Evolutionary conservation across 2,329 filamentous ascomycete species (phyloP), one percentile per base, ranked within the genome.

Genomic region (Thielaviopsis musarum): DNA sequence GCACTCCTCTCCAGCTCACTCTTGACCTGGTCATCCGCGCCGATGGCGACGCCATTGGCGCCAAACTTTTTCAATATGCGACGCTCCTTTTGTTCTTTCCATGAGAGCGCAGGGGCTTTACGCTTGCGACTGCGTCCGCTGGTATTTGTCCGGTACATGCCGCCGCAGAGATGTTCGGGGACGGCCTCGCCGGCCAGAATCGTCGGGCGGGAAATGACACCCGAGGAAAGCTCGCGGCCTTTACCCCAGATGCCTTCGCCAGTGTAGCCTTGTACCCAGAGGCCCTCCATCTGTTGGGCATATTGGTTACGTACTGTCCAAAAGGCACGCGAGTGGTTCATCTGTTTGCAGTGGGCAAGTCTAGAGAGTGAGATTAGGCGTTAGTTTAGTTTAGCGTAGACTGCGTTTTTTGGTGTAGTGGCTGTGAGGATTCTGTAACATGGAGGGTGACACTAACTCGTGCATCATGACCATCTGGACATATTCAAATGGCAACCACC

Each of bases 391-490:
- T 26, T 26, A n/a, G n/a, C n/a, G n/a, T n/a, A n/a, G n/a, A n/a
- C n/a, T n/a, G n/a, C n/a, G n/a, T 26, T 26, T 26, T 26, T 26
- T 26, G 24, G 24, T 26, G 24, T 26, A 26, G 24, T 26, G 24
- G 24, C 24, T 26, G 24, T 26, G 24, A 6, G 24, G 6, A 26
- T 59, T 7, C 22, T 45, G 15, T 19, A 6, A 56, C 17, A 2
- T 19, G 30, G 0, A 4, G 26, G 2, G 38, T 48, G 15, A 19
- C 28, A 67, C 70, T 52, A 64, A 74, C 74, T 93, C 88, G 69
- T 95, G 89, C 81, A 94, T 91, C 89, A 95, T 94, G 64, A 94
- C 88, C 87, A 93, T 91, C 70, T 93, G 87, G 17, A 95, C 87
- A 67, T 90, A 89, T 62, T 82, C 76, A 67, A 93, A 90, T 0